Conservation (phyloP, 805 yeast genomes). For the Cyberlindnera euphorbiiphila region DNA sequence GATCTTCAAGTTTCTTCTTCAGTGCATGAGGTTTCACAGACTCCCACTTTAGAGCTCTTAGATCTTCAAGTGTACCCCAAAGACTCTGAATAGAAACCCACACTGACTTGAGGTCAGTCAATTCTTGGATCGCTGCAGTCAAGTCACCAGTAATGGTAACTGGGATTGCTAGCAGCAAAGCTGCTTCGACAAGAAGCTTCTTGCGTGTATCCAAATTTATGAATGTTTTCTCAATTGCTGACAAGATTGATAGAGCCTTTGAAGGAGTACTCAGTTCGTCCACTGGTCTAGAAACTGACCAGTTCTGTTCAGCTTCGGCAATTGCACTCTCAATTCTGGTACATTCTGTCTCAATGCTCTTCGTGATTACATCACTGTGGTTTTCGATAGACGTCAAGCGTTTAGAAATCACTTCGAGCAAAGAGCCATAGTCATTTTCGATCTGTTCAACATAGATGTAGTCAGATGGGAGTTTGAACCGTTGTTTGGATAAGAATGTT, state of each 20-base stretch:
- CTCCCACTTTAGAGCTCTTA: constrained; percentile 47
- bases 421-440: constrained; percentile 41
- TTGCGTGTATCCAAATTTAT: constrained; percentile 18
- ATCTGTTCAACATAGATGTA: constrained; percentile 67
- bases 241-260: constrained; percentile 36
- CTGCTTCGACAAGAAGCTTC: constrained; percentile 29
- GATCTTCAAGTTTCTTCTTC: constrained; percentile 46
- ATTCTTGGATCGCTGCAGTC: constrained; percentile 39
- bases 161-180: constrained; percentile 32
- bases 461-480: constrained; percentile 44
- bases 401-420: constrained; percentile 35
- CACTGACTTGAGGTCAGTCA: constrained; percentile 52
- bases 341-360: constrained; percentile 40
- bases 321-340: constrained; percentile 33
- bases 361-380: constrained; percentile 39
- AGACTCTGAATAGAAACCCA: constrained; percentile 60
- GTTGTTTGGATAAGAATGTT: constrained; percentile 35
- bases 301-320: constrained; percentile 31
- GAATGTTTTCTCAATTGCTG: constrained; percentile 31
- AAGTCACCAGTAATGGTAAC: constrained; percentile 30
- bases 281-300: constrained; percentile 48
- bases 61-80: constrained; percentile 41
- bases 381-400: constrained; percentile 37
- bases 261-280: constrained; percentile 39
- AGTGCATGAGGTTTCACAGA: constrained; percentile 42